Conservation (phyloP, 176 grass and related monocot genomes). For the Paspalum vaginatum region DNA sequence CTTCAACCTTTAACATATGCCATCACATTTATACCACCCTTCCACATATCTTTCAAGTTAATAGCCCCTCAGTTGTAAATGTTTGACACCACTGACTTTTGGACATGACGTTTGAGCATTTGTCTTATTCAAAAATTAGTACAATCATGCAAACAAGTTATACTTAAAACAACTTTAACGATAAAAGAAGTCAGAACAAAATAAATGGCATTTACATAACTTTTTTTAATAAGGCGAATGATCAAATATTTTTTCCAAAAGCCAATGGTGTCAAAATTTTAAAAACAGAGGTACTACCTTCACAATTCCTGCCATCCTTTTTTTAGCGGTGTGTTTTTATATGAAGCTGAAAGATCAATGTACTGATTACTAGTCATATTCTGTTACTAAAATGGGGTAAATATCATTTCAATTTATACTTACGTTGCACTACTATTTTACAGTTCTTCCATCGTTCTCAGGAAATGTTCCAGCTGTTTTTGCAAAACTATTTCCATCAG, state of each 20-base stretch:
- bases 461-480: conserved; percentile 92
- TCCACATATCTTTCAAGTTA: background rate
- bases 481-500: conserved; percentile 77
- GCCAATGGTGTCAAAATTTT: too few relatives aligned
- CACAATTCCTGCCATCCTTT: background rate
- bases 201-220: too few relatives aligned
- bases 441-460: conserved; percentile 95
- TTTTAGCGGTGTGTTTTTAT: background rate
- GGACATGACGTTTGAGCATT: too few relatives aligned
- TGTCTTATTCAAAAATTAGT: too few relatives aligned
- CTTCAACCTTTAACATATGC: conserved; percentile 11
- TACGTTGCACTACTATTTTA: conserved; percentile 43
- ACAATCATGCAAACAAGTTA: too few relatives aligned
- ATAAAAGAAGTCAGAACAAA: too few relatives aligned
- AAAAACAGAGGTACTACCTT: too few relatives aligned
- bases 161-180: too few relatives aligned
- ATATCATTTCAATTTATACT: conserved; percentile 25
- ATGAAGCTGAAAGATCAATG: conserved; percentile 26
- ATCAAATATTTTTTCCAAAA: too few relatives aligned
- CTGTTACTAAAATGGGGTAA: conserved; percentile 21
- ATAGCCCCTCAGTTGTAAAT: too few relatives aligned
- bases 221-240: too few relatives aligned
- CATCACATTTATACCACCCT: conserved; percentile 4
- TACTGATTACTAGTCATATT: conserved; percentile 24
- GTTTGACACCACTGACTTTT: too few relatives aligned